Evolutionary conservation across 805 yeast species (phyloP).

Genomic region (Saturnispora mendoncae): DNA sequence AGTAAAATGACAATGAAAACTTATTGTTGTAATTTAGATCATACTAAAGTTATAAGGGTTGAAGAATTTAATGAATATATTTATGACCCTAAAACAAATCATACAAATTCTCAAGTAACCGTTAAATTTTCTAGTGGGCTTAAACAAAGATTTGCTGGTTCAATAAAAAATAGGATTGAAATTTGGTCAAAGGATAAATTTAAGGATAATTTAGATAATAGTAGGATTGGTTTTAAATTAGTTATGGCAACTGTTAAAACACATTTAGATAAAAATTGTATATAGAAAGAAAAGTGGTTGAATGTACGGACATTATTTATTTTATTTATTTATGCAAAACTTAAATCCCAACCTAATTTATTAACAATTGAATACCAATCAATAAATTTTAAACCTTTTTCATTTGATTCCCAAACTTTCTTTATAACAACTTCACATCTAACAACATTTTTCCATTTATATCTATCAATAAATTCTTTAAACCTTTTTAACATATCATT

Average conservation of each 20-base stretch:
- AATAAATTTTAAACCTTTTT: constrained; percentile 48
- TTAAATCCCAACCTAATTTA: constrained; percentile 66
- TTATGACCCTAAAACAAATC: constrained; percentile 19
- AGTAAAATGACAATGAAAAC: constrained; percentile 43
- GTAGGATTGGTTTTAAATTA: constrained; percentile 63
- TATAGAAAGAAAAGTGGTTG: background rate
- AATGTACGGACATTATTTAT: background rate
- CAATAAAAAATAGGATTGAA: constrained; percentile 69
- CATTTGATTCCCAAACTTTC: constrained; percentile 40
- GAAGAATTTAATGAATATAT: constrained; percentile 65
- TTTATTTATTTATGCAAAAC: constrained; percentile 44
- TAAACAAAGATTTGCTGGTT: constrained; percentile 32
- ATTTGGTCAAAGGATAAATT: constrained; percentile 70
- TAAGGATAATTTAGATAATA: constrained; percentile 53
- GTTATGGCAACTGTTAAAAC: constrained; percentile 51
- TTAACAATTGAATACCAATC: constrained; percentile 69
- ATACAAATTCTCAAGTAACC: constrained; percentile 38
- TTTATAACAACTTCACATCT: constrained; percentile 38
- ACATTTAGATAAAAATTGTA: background rate
- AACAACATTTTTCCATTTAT: constrained; percentile 55
- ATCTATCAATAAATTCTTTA: constrained; percentile 48
- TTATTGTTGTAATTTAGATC: constrained; percentile 79
- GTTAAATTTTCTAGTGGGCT: constrained; percentile 71
- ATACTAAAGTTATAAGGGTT: constrained; percentile 63
- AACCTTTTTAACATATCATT: constrained; percentile 43